Conservation (phyloP, 2,329 filamentous ascomycete genomes). For the Paraconiothyrium brasiliense region DNA sequence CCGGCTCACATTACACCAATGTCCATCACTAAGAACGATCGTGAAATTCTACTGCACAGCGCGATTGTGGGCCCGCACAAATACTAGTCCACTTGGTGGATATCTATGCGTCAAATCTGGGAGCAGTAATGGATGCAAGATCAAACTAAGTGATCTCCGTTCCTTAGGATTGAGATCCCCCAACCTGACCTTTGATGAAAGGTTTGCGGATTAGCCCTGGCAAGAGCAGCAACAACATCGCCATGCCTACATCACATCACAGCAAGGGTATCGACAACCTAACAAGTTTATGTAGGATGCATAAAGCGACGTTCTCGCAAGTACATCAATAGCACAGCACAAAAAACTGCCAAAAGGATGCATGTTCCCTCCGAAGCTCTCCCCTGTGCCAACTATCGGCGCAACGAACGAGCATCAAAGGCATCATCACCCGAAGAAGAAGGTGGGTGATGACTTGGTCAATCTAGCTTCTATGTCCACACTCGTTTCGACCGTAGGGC, state of each 20-base stretch:
- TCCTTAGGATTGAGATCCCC: neutral
- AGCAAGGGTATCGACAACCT: too few relatives aligned
- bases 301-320: neutral
- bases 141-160: neutral
- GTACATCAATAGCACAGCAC: neutral
- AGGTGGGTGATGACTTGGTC: constrained; percentile 34
- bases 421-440: constrained; percentile 42
- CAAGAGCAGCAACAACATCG: neutral
- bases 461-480: constrained; percentile 55
- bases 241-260: neutral
- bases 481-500: constrained; percentile 48
- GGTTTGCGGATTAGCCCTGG: neutral
- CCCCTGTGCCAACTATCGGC: constrained; percentile 36
- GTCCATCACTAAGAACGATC: neutral
- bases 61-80: neutral
- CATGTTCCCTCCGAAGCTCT: constrained; percentile 41
- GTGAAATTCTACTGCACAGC: neutral
- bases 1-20: neutral
- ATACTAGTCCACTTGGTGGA: neutral
- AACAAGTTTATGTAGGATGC: neutral
- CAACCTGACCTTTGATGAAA: neutral
- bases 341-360: neutral
- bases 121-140: neutral
- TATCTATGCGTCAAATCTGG: neutral
- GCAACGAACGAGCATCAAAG: constrained; percentile 35